Conservation (phyloP, 495 filamentous ascomycete genomes). For the Penicillium desertorum region DNA sequence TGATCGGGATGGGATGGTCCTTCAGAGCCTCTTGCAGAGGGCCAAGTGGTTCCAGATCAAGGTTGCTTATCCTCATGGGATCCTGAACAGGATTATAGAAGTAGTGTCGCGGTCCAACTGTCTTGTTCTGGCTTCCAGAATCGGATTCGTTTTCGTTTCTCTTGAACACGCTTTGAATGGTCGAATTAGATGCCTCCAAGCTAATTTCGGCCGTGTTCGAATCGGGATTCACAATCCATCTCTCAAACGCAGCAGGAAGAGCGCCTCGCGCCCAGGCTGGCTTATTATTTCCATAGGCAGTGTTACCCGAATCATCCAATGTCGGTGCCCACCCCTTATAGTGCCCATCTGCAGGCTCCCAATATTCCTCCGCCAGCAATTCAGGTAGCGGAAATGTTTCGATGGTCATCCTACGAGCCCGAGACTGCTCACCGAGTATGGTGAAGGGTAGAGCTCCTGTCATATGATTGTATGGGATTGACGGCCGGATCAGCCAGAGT, state of each 20-base stretch:
- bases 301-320: not conserved
- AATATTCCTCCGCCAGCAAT: slow-evolving; percentile 21
- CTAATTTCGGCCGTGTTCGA: not conserved
- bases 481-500: slow-evolving; percentile 24
- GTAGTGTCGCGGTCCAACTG: slow-evolving; percentile 13
- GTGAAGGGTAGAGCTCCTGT: slow-evolving; percentile 33
- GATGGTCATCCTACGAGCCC: slow-evolving; percentile 3
- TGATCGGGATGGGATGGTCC: slow-evolving; percentile 34
- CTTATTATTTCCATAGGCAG: slow-evolving; percentile 21
- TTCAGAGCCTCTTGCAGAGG: slow-evolving; percentile 32
- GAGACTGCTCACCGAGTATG: slow-evolving; percentile 28
- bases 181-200: not conserved
- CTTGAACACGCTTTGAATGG: not conserved
- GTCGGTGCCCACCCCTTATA: slow-evolving; percentile 26
- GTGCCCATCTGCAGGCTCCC: slow-evolving; percentile 17
- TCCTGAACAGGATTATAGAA: slow-evolving; percentile 44
- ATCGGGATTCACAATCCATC: slow-evolving; percentile 17
- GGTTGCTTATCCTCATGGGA: slow-evolving; percentile 45
- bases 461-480: slow-evolving; percentile 37
- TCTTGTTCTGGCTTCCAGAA: slow-evolving; percentile 2
- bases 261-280: slow-evolving; percentile 22
- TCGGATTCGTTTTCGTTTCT: not conserved
- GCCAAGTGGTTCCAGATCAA: slow-evolving; percentile 35
- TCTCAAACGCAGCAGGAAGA: slow-evolving; percentile 23
- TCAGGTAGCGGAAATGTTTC: slow-evolving; percentile 22